Conservation (phyloP, 177 flowering plant species). For the Vitis hybrid region DNA sequence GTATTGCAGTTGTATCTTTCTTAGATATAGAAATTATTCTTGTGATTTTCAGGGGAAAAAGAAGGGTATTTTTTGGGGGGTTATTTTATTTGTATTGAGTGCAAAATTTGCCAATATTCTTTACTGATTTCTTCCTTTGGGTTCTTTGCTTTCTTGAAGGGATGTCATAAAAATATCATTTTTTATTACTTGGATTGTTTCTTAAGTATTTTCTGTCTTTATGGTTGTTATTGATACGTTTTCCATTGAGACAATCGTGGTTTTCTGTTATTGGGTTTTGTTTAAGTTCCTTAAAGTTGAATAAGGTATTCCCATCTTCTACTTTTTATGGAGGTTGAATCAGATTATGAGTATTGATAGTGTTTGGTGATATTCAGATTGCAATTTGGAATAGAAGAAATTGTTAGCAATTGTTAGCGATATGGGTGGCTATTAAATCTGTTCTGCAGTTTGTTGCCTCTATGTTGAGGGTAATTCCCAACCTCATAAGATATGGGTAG, state of each 20-base stretch:
- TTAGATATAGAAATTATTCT: too few relatives aligned
- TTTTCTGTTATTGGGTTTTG: not conserved
- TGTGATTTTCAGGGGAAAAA: too few relatives aligned
- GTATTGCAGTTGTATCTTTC: too few relatives aligned
- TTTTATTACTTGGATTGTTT: not conserved
- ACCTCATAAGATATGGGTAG: too few relatives aligned
- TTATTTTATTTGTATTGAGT: not conserved
- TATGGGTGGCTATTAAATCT: not conserved
- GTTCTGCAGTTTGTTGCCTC: not conserved
- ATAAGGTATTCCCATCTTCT: not conserved
- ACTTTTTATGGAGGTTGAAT: not conserved
- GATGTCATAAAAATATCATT: not conserved
- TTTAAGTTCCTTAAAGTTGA: not conserved
- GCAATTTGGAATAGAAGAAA: not conserved
- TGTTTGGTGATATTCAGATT: not conserved
- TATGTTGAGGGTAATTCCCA: too few relatives aligned
- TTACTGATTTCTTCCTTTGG: not conserved
- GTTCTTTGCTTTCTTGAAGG: slow-evolving; percentile 11
- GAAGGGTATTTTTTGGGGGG: not conserved
- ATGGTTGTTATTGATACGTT: not conserved
- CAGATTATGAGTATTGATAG: not conserved
- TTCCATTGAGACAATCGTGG: not conserved
- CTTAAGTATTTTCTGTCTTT: not conserved
- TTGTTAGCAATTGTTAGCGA: not conserved
- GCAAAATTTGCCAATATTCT: not conserved